Base-by-base conservation (phyloP, 1,284 basidiomycete species). In the Apiotrichum gamsii region DNA sequence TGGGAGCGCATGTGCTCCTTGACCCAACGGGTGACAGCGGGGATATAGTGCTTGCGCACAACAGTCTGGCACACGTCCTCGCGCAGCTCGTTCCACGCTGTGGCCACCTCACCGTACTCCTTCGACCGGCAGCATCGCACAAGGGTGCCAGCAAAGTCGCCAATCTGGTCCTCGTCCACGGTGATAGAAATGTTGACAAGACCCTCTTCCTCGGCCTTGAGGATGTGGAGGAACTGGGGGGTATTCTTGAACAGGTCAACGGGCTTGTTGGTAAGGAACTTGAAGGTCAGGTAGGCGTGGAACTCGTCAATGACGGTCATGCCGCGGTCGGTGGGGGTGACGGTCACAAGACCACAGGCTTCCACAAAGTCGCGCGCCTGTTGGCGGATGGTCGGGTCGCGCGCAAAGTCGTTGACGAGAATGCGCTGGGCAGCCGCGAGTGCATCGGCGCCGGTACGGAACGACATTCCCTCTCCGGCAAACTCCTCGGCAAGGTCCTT, bases 231-330 rank as follows among this genome's bases (percentile, higher is more conserved):
- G 73, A 94, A 95, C 62, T 94, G 90, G 8, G 86, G 76, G 0
- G 78, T 53, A 30, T 82, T 78, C 36, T 82, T 64, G 78, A 96
- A 83, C 8, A 82, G 78, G n/a, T 69, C 69, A 25, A 90, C 79
- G 10, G 82, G 84, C 68, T 97, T 98, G 59, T 84, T 78, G 33
- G 80, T 75, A 32, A 98, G 77, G 74, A 96, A 98, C 77, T 98
- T 98, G 81, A 98, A 98, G 59, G 83, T 83, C 90, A 84, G 90
- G 72, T 87, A 95, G 0, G 83, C 81, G 70, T 96, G 87, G 59
- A 84, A 81, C 57, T 91, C 83, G 62, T 93, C 87, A 43, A 98
- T 96, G 67, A 93, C 90, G 21, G 77, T 76, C 56, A 87, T 76
- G n/a, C 95, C 95, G 45, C 84, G 82, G 43, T 96, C 93, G 0